Conservation (phyloP, 768 basidiomycete genomes). For the Boletus subcaerulescens region DNA sequence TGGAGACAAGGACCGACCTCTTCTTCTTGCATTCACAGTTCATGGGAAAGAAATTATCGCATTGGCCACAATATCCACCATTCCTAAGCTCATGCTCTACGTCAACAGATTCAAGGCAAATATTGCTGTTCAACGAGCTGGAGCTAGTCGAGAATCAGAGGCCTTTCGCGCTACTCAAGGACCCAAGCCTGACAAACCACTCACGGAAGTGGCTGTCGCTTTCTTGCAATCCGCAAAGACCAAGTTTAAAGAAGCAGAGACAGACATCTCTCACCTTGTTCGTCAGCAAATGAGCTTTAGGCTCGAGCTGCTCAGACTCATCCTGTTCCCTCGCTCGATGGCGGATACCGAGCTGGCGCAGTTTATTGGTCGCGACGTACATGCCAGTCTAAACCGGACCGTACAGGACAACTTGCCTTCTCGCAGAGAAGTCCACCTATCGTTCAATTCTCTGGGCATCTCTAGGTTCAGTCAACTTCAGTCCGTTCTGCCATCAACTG, state of each 20-base stretch:
- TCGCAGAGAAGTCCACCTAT: constrained; percentile 63
- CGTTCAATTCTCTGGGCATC: constrained; percentile 74
- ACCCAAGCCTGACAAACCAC: constrained; percentile 73
- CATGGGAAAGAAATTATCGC: constrained; percentile 65
- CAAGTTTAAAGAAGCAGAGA: constrained; percentile 66
- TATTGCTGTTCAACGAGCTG: constrained; percentile 67
- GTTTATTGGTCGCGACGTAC: constrained; percentile 64
- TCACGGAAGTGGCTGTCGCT: constrained; percentile 83
- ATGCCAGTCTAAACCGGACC: constrained; percentile 66
- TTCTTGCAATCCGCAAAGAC: constrained; percentile 74
- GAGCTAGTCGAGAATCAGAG: constrained; percentile 74
- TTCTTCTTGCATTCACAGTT: constrained; percentile 74
- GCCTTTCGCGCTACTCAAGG: constrained; percentile 71
- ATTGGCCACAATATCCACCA: constrained; percentile 67
- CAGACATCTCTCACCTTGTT: constrained; percentile 57
- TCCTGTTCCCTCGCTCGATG: constrained; percentile 79
- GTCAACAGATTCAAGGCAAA: constrained; percentile 72
- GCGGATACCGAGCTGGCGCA: constrained; percentile 75
- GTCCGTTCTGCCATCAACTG: constrained; percentile 42
- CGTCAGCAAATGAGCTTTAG: constrained; percentile 73
- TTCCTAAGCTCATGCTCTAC: constrained; percentile 75
- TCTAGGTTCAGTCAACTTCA: constrained; percentile 67
- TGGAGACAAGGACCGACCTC: constrained; percentile 45
- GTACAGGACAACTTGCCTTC: constrained; percentile 49
- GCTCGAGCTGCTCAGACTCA: constrained; percentile 60